These are phyloP conservation scores for Solanum chilense DNA, from an alignment of 257 asterid genomes.

Conservation along the genomic window DNA sequence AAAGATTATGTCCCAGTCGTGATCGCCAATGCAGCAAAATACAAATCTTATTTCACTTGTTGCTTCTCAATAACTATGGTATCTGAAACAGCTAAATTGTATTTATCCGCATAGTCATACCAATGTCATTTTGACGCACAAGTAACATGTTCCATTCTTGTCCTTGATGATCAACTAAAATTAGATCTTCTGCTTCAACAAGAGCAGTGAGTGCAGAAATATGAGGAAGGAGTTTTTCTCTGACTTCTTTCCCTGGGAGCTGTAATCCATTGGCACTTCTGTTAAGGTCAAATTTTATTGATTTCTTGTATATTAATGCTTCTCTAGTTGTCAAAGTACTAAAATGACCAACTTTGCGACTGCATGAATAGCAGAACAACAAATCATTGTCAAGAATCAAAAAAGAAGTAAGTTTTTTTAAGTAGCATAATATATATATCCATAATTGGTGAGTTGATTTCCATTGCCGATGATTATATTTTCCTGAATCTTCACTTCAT, in stretches of 20 bases:
- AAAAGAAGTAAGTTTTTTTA: not conserved
- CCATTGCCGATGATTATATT: no score
- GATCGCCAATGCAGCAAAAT: not conserved
- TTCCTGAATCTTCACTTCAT: no score
- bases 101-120: not conserved
- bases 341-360: not conserved
- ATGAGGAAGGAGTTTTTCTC: not conserved
- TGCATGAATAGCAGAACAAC: not conserved
- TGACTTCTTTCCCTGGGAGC: not conserved
- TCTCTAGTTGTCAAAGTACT: not conserved
- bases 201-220: not conserved
- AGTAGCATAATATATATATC: not conserved
- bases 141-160: not conserved
- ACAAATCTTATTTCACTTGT: not conserved
- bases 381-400: not conserved
- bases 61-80: not conserved
- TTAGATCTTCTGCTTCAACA: not conserved
- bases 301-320: not conserved
- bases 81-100: not conserved
- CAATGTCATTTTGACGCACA: not conserved
- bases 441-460: not conserved
- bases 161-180: not conserved
- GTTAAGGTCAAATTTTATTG: not conserved
- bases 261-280: not conserved
- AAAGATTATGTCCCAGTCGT: not conserved